phyloP scores from a whole-genome alignment of 202 grass and related monocot species.

The Carex sylvatica region DNA sequence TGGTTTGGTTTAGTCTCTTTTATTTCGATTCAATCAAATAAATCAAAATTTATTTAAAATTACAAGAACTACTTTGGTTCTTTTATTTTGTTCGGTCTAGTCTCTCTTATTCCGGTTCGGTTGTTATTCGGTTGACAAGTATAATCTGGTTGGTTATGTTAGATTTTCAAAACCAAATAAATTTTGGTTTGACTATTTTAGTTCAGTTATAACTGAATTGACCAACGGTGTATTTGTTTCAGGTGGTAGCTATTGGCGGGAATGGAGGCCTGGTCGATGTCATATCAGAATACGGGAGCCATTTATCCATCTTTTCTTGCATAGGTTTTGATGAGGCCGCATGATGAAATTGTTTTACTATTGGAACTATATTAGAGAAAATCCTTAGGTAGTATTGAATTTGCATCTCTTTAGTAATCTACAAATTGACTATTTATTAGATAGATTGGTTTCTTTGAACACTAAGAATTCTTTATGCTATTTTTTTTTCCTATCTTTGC shows the following conservation, averaged over 20 bases:
- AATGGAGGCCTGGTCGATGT: constrained; percentile 77
- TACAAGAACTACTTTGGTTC: too few relatives aligned
- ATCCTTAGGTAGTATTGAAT: background rate
- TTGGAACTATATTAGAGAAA: background rate
- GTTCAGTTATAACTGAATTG: background rate
- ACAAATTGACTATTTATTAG: background rate
- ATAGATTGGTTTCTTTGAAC: background rate
- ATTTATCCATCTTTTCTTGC: constrained; percentile 73
- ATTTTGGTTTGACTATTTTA: too few relatives aligned
- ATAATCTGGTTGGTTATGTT: too few relatives aligned
- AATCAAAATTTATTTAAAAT: too few relatives aligned
- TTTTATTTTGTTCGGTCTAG: too few relatives aligned
- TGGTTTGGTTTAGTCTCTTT: too few relatives aligned
- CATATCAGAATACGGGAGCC: constrained; percentile 80
- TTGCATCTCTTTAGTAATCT: background rate
- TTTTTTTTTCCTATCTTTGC: background rate
- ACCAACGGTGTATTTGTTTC: background rate
- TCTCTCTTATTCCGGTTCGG: too few relatives aligned
- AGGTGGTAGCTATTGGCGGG: constrained; percentile 71
- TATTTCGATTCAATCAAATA: too few relatives aligned
- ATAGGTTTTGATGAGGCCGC: constrained; percentile 37
- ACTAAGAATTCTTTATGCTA: background rate
- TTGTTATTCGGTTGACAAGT: too few relatives aligned
- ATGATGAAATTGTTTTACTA: background rate
- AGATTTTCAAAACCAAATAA: too few relatives aligned